Percentiles rank a stretch among this genome's conserved stretches.
phyloP scores from a whole-genome alignment of 2,329 filamentous ascomycete species.

The Verticillium longisporum region DNA sequence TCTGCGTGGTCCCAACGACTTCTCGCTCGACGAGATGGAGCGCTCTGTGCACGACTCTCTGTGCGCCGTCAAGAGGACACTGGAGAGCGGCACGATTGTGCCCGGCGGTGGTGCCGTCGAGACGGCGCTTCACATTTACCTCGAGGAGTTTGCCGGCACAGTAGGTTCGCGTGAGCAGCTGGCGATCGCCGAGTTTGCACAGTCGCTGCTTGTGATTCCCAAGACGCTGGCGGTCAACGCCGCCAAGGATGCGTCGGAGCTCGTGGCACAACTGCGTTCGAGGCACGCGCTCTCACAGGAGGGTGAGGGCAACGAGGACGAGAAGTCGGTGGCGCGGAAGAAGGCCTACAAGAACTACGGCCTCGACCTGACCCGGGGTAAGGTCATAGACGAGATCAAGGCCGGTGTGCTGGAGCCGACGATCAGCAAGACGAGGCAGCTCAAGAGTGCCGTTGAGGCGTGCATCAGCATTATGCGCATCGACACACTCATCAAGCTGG shows the following conservation, averaged over 20 bases:
- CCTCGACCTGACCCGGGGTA: slow-evolving; percentile 80
- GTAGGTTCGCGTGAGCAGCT: slow-evolving; percentile 96
- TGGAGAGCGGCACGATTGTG: slow-evolving; percentile 95
- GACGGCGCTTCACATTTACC: slow-evolving; percentile 97
- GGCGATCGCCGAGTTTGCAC: slow-evolving; percentile 94
- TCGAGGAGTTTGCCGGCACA: slow-evolving; percentile 96
- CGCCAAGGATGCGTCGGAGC: slow-evolving; percentile 90
- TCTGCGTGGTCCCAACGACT: slow-evolving; percentile 92
- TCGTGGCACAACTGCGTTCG: slow-evolving; percentile 90
- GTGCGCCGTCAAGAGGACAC: slow-evolving; percentile 91
- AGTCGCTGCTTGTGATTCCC: slow-evolving; percentile 87
- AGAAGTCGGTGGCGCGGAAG: slow-evolving; percentile 84
- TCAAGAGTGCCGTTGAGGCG: slow-evolving; percentile 97
- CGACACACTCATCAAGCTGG: slow-evolving; percentile 96
- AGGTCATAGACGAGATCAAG: slow-evolving; percentile 90
- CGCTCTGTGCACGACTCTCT: slow-evolving; percentile 95
- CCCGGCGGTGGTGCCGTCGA: slow-evolving; percentile 95
- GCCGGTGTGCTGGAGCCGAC: slow-evolving; percentile 92
- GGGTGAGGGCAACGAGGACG: slow-evolving; percentile 75
- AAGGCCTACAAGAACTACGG: slow-evolving; percentile 99
- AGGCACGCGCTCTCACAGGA: slow-evolving; percentile 88
- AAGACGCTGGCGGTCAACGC: slow-evolving; percentile 97
- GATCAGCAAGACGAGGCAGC: slow-evolving; percentile 96
- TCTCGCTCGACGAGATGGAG: slow-evolving; percentile 97
- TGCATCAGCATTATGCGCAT: slow-evolving; percentile 99